Base-by-base conservation (phyloP, 1,284 basidiomycete genomes). In the Cerrena zonata region DNA sequence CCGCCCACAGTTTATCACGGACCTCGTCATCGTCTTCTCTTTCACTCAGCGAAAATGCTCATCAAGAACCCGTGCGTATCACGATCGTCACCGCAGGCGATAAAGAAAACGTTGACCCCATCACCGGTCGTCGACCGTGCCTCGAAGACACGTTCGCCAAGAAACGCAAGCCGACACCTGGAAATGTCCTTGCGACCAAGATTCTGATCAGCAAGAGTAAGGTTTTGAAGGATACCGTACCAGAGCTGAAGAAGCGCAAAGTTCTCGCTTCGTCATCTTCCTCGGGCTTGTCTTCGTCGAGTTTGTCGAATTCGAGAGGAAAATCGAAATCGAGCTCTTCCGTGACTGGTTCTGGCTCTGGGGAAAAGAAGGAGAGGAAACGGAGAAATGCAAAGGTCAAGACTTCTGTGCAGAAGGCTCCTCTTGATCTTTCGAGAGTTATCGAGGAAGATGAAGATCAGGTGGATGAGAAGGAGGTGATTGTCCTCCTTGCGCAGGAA, bases 81-180 rank as follows among this genome's bases (percentile, higher is more conserved):
- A 65, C 66, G 39, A 63, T 70, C 0, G 63, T 69, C 25, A 67
- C 69, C 25, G 61, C 68, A 21, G 65, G 69, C 51, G 84, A 88
- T 70, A 89, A 89, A 72, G 86, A 89, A 67, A 89, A 89, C 62
- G 70, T 83, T 44, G 74, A 89, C 63, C 86, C 86, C 36, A 53
- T 84, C 55, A 88, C 87, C 4, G 86, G 86, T 10, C 74, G 78
- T 55, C 78, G 76, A 37, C 65, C 79, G 2, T 71, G 68, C 30
- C 57, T 65, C 7, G 51, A 60, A 0, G 64, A 60, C 19, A 63
- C 61, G 34, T 64, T 68, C 22, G 65, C 66, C 15, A 85, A 84
- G 69, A 87, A 86, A 61, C 74, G 82, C 53, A 86, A 84, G 67
- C 80, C 79, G 2, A 34, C 30, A 34, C 30, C 30, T 15, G 30